Base-by-base conservation (phyloP, 192 early-diverging fungal genomes). In the Glomus cerebriforme region DNA sequence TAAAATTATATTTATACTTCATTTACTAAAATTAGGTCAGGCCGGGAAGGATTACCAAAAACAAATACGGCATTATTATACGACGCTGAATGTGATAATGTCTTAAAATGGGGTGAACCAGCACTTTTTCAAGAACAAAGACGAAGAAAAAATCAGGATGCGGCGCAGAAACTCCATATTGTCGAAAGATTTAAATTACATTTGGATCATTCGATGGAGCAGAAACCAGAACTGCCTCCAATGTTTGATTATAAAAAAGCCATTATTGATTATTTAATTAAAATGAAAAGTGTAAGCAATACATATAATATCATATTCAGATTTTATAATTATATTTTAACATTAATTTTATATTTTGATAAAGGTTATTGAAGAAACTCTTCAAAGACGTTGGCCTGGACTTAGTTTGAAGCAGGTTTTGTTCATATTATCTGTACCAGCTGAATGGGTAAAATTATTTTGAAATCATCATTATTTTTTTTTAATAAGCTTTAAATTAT, bases 391-490 rank as follows among this genome's bases (percentile, higher is more conserved):
- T 27, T 67, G 60, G 60, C 75, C 62, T 9, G 75, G 63, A 5
- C 15, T 64, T 24, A 64, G 26, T 10, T 12, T 32, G 7, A 29
- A 7, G 0, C 59, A 77, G 24, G 75, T 77, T n/a, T 22, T 15
- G 5, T 35, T 47, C 26, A 24, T 77, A 26, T 15, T 77, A 32
- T 54, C 62, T 32, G 75, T 77, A 12, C 75, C 75, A 26, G 75
- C 75, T 19, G 75, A 77, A 49, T 77, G 75, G 75, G 71, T 73
- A 73, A 54, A n/a, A 58, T 59, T 43, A 43, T 43, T 43, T 43
- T 43, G 39, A 10, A 43, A n/a, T 26, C 10, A 49, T 47, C 7
- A 29, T 24, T 31, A 39, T 2, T 54, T 54, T 54, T 3, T 54
- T 54, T 12, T 43, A 3, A 12, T 12, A 54, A 6, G 47, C 17